Percentiles rank a stretch among this genome's conserved stretches.
These are phyloP conservation scores for Diplogelasinospora grovesii DNA, from an alignment of 495 filamentous ascomycete genomes.

Conservation along the genomic window DNA sequence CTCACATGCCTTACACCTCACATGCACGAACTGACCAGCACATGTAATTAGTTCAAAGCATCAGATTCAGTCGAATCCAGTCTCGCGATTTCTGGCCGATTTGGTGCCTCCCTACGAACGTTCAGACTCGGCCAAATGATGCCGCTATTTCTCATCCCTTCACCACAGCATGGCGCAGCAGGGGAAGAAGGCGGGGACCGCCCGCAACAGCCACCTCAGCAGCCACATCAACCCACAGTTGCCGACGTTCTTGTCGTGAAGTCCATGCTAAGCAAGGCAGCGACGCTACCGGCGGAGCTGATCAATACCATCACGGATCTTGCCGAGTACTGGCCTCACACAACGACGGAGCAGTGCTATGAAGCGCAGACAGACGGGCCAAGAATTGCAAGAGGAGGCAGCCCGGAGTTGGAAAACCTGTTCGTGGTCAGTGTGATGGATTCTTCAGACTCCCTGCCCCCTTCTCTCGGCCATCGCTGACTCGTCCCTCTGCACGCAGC, in stretches of 20 bases:
- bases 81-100: too few relatives aligned
- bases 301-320: slow-evolving; percentile 60
- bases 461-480: neutral
- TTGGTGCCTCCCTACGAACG: too few relatives aligned
- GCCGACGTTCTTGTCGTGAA: slow-evolving; percentile 42
- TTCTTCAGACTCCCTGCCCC: neutral
- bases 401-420: slow-evolving; percentile 19
- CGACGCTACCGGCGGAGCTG: slow-evolving; percentile 53
- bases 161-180: too few relatives aligned
- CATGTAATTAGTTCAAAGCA: too few relatives aligned
- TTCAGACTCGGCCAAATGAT: too few relatives aligned
- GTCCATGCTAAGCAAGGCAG: slow-evolving; percentile 30
- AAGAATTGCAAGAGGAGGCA: slow-evolving; percentile 12
- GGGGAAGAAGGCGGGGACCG: too few relatives aligned
- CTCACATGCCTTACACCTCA: too few relatives aligned
- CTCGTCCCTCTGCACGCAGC: slow-evolving; percentile 25
- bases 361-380: neutral
- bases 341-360: slow-evolving; percentile 25
- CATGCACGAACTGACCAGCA: too few relatives aligned
- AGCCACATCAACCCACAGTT: slow-evolving; percentile 25
- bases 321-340: slow-evolving; percentile 66
- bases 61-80: too few relatives aligned
- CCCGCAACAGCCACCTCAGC: too few relatives aligned
- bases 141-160: too few relatives aligned
- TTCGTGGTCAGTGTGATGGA: slow-evolving; percentile 36